Evolutionary conservation across 352 stramenopile species (phyloP), one percentile per base, ranked within the genome.

Genomic region (Pythium sp.): DNA sequence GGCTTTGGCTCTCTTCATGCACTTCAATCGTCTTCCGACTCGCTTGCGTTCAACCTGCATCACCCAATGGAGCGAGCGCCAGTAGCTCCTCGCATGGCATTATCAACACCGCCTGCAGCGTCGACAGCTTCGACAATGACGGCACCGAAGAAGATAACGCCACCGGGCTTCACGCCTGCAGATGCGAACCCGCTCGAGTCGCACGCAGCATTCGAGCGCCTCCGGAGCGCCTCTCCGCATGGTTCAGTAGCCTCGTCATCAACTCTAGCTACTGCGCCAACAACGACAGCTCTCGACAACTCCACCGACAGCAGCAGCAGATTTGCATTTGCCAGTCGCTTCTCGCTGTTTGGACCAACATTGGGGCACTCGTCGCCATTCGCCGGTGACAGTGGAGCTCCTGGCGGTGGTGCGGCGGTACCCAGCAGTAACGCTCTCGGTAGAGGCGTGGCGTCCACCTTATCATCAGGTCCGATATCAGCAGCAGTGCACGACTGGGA

Each of bases 101-200:
- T 15, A 12, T 32, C 49, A 11, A 14, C 64, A 14, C 24, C 22
- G 47, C 24, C 47, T 11, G 9, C 41, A 30, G 14, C 43, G n/a
- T 5, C 55, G 6, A 14, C 34, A 26, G 26, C 20, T 59, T 53
- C 32, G 9, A 11, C 61, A 12, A 64, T 30, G 3, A 26, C 36
- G 18, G 15, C 46, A 28, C 38, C n/a, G 30, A 69, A 34, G 58
- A 78, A 65, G 64, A 73, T 84, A 22, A 75, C 77, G 0, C 79
- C 81, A 22, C 84, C 84, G 24, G 84, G 84, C 26, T 92, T 92
- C 70, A 81, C 81, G 1, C 60, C 84, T 2, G 81, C 76, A 0
- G 84, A 92, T 62, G 84, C 84, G 3, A 80, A 86, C 20, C 84
- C 84, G 0, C 30, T 77, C 51, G 80, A 83, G 36, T 72, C 80